Percentiles rank a stretch among this genome's conserved stretches.
Conservation (phyloP, 306 rosid species). For the Medicago ruthenica region DNA sequence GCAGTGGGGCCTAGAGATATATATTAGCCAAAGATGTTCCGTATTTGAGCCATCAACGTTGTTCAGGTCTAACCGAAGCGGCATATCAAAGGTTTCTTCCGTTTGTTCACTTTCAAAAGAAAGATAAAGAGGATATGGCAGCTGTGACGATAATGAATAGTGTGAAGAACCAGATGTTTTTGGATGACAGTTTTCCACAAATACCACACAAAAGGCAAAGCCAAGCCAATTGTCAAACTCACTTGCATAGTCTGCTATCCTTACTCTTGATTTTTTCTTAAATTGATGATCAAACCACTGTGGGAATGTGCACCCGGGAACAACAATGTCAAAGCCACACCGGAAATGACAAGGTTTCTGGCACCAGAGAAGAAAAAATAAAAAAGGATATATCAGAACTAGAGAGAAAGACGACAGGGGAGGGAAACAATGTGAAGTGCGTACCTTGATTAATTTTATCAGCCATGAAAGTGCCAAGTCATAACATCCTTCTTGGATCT, state of each 20-base stretch:
- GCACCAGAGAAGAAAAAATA: background rate
- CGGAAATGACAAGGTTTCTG: conserved; percentile 32
- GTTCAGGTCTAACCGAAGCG: background rate
- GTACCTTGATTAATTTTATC: background rate
- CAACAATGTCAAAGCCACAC: conserved; percentile 37
- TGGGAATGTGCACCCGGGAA: background rate
- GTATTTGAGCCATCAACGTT: background rate
- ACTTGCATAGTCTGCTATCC: background rate
- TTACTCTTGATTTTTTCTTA: background rate
- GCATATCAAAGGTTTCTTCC: conserved; percentile 8
- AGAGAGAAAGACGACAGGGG: background rate
- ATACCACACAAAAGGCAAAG: conserved; percentile 30
- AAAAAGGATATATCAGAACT: background rate
- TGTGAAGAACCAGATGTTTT: background rate
- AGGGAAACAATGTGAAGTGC: background rate
- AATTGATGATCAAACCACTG: background rate
- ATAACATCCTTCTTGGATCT: background rate
- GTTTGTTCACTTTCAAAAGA: conserved; percentile 29
- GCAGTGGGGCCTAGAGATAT: conserved; percentile 12
- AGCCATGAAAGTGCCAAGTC: conserved; percentile 5
- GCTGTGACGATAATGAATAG: background rate
- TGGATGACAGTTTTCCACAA: background rate
- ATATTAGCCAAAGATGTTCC: conserved; percentile 21
- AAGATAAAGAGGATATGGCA: conserved; percentile 13
- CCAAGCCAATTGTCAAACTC: background rate